Evolutionary conservation across 1,284 basidiomycete species (phyloP).

Genomic region (Xerocomus nothofagi): DNA sequence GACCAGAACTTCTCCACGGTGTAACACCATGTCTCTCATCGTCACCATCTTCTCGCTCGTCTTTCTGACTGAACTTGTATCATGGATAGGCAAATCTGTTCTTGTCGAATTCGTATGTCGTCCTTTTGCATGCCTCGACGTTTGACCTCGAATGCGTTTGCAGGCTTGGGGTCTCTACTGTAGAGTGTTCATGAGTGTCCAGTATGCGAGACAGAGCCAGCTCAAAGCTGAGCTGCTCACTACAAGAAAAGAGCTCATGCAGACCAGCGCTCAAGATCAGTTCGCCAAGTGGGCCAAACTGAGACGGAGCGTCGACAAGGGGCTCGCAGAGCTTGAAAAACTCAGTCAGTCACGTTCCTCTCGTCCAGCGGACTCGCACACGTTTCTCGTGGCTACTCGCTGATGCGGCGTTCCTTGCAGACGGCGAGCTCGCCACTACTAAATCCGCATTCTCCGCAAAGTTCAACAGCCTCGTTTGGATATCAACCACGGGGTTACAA

Average conservation of each 20-base stretch:
- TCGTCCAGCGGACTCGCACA: not conserved
- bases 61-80: conserved; percentile 77
- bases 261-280: conserved; percentile 94
- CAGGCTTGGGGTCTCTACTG: conserved; percentile 74
- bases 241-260: conserved; percentile 83
- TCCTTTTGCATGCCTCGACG: conserved; percentile 4
- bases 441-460: conserved; percentile 69
- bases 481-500: conserved; percentile 81
- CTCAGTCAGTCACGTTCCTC: conserved; percentile 64
- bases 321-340: conserved; percentile 90
- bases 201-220: conserved; percentile 56
- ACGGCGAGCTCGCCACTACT: conserved; percentile 64
- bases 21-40: conserved; percentile 65
- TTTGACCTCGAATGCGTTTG: conserved; percentile 1
- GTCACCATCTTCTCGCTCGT: conserved; percentile 80
- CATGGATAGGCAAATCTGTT: conserved; percentile 85
- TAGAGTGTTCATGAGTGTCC: conserved; percentile 58
- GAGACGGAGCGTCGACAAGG: conserved; percentile 89
- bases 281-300: conserved; percentile 99
- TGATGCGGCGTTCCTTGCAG: conserved; percentile 44
- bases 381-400: not conserved
- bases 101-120: conserved; percentile 73
- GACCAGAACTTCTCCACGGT: not conserved
- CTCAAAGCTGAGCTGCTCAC: conserved; percentile 78
- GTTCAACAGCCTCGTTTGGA: conserved; percentile 77